Evolutionary conservation across 225 moss, liverwort and hornwort species (phyloP).

Genomic region (Takakia lepidozioides): DNA sequence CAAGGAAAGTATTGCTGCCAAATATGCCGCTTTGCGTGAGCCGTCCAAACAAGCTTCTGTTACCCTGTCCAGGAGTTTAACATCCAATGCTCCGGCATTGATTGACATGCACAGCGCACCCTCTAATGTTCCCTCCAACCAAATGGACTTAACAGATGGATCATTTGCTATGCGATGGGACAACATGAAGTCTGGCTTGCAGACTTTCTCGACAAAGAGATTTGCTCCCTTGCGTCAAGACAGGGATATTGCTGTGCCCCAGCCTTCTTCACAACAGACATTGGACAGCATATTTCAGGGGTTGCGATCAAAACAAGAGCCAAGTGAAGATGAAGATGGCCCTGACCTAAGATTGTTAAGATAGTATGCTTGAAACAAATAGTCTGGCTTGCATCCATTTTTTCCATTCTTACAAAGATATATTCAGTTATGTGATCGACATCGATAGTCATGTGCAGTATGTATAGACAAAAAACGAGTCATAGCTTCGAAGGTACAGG

Average conservation of each 20-base stretch:
- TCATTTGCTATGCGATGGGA: constrained; percentile 71
- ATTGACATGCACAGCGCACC: constrained; percentile 39
- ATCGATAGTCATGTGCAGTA: too few relatives aligned
- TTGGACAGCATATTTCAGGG: constrained; percentile 92
- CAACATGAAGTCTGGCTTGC: constrained; percentile 68
- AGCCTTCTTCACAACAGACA: constrained; percentile 64
- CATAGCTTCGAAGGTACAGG: too few relatives aligned
- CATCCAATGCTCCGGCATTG: constrained; percentile 18
- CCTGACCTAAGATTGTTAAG: constrained; percentile 69
- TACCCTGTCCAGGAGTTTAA: constrained; percentile 12
- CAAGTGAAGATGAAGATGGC: constrained; percentile 63
- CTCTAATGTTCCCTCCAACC: constrained; percentile 16
- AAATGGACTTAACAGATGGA: constrained; percentile 14
- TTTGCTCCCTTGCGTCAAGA: constrained; percentile 93
- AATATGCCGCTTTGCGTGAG: constrained; percentile 48
- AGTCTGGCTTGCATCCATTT: too few relatives aligned
- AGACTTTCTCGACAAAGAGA: constrained; percentile 70
- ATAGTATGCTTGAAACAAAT: too few relatives aligned
- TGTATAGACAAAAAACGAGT: too few relatives aligned
- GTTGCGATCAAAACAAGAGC: constrained; percentile 54
- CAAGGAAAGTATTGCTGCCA: constrained; percentile 72
- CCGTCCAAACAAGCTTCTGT: constrained; percentile 22
- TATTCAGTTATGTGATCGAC: too few relatives aligned
- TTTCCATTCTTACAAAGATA: too few relatives aligned
- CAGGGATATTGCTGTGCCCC: constrained; percentile 32